A percentile compares a stretch with the other conserved stretches of the same genome.
These are phyloP conservation scores for Tripterygium wilfordii DNA, from an alignment of 177 flowering plant species.

Conservation along the genomic window DNA sequence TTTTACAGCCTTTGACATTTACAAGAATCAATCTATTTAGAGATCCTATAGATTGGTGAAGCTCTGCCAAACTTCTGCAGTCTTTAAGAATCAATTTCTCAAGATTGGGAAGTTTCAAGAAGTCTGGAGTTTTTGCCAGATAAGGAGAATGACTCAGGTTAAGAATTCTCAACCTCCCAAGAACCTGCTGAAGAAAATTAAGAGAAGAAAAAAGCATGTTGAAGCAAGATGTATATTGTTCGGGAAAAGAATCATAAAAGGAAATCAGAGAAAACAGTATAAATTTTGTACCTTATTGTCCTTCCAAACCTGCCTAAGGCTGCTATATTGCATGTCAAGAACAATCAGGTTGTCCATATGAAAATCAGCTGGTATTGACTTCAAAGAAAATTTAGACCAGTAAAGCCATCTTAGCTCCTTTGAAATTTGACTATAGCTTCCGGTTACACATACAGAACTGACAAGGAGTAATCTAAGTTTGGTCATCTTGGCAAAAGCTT, in stretches of 20 bases:
- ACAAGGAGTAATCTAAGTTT: conserved; percentile 1
- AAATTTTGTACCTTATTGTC: conserved; percentile 7
- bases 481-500: conserved; percentile 2
- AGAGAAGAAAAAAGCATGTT: no score
- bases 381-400: conserved; percentile 10
- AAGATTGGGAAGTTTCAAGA: conserved; percentile 14
- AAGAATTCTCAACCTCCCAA: conserved; percentile 9
- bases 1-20: conserved; percentile 8
- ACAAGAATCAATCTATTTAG: conserved; percentile 6
- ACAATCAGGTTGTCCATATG: conserved; percentile 4
- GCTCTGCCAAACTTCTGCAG: conserved; percentile 12
- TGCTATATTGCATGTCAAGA: conserved; percentile 11
- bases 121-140: conserved; percentile 10
- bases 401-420: conserved; percentile 9
- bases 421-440: background rate
- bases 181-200: conserved; percentile 3
- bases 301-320: conserved; percentile 3
- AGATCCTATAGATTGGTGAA: conserved; percentile 16
- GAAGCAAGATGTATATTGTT: no score
- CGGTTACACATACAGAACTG: background rate
- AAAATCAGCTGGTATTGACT: conserved; percentile 5
- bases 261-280: background rate
- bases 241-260: background rate
- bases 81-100: conserved; percentile 13
- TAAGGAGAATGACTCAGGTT: conserved; percentile 13